These are phyloP conservation scores for Penicillium verhagenii DNA, from an alignment of 495 filamentous ascomycete genomes.

Conservation along the genomic window DNA sequence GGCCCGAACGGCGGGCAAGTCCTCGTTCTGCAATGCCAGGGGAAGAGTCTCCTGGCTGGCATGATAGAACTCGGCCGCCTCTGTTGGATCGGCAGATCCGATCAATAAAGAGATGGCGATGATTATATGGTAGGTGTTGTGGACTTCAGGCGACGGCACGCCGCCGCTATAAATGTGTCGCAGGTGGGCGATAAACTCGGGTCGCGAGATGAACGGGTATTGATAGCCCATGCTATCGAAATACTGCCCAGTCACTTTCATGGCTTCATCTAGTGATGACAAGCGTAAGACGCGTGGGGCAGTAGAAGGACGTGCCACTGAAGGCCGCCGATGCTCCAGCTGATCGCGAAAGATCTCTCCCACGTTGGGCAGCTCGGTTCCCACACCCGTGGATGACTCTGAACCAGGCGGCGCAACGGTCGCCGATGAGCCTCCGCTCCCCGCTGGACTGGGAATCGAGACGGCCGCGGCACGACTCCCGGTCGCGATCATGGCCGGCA, in stretches of 20 bases:
- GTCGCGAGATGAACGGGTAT: constrained; percentile 43
- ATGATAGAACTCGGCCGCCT: constrained; percentile 42
- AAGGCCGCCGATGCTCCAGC: constrained; percentile 42
- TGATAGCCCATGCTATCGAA: constrained; percentile 48
- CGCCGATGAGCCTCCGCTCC: constrained; percentile 23
- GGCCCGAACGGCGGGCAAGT: constrained; percentile 43
- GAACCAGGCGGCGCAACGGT: constrained; percentile 21
- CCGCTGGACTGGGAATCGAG: constrained; percentile 23
- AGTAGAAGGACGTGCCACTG: constrained; percentile 36
- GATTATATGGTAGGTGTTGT: constrained; percentile 43
- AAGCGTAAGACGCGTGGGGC: constrained; percentile 39
- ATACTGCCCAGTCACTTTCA: constrained; percentile 36
- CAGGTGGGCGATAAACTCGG: constrained; percentile 37
- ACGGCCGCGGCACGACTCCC: constrained; percentile 17
- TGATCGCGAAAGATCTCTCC: constrained; percentile 48
- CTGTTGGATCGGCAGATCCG: constrained; percentile 32
- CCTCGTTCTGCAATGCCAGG: constrained; percentile 43
- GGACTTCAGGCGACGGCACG: constrained; percentile 35
- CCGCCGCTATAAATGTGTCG: constrained; percentile 42
- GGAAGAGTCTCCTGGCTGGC: constrained; percentile 41
- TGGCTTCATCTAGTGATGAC: constrained; percentile 41
- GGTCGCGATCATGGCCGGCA: constrained; percentile 42
- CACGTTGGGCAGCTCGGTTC: constrained; percentile 41
- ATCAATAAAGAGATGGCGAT: constrained; percentile 43
- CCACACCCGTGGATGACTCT: constrained; percentile 24